A percentile compares a stretch with the other conserved stretches of the same genome.
These are phyloP conservation scores for Debaryomycetaceae sp. DNA, from an alignment of 1,139 yeast genomes.

Conservation along the genomic window DNA sequence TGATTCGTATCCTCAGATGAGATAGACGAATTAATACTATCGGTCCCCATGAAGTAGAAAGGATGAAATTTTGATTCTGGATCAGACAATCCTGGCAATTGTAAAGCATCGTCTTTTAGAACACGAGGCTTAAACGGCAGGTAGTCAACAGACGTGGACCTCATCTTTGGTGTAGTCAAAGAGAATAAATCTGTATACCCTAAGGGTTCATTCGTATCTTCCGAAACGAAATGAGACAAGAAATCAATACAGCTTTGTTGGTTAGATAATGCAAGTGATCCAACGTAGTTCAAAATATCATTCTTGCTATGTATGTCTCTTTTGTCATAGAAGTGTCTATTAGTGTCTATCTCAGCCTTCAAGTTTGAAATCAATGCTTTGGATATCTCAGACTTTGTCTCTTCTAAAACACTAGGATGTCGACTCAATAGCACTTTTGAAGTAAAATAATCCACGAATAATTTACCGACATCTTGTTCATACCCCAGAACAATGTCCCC, in stretches of 20 bases:
- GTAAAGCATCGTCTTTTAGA: not conserved
- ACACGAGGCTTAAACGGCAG: not conserved
- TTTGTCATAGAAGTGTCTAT: not conserved
- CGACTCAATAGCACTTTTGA: not conserved
- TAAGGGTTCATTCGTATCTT: not conserved
- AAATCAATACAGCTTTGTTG: constrained; percentile 1
- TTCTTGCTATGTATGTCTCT: not conserved
- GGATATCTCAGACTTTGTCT: not conserved
- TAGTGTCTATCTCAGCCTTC: not conserved
- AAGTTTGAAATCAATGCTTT: not conserved
- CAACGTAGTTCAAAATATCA: constrained; percentile 1
- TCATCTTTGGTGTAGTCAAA: too few relatives aligned
- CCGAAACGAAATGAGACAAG: not conserved
- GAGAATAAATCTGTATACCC: too few relatives aligned
- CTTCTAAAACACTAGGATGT: not conserved
- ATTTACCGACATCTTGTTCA: not conserved
- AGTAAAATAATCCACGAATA: not conserved
- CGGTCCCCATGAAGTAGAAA: not conserved
- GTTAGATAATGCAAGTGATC: constrained; percentile 4
- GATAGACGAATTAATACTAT: too few relatives aligned
- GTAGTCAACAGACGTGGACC: not conserved
- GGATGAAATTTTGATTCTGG: constrained; percentile 2
- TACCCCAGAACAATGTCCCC: not conserved
- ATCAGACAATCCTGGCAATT: constrained; percentile 3
- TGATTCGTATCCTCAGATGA: not conserved